Conservation (phyloP, 73 alveolate genomes). For the Blepharisma stoltei region DNA sequence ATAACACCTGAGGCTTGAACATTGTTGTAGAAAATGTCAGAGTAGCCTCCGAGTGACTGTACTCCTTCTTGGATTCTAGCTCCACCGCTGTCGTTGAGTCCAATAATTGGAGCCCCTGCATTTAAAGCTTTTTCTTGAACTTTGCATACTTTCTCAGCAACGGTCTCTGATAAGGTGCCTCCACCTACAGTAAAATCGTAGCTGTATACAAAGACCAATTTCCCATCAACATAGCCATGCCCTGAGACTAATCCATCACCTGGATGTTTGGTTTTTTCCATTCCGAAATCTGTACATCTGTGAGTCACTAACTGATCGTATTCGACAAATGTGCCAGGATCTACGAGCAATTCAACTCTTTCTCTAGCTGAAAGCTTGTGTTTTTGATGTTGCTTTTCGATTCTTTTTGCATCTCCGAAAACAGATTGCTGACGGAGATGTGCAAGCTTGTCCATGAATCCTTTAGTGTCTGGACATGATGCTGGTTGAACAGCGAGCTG, state of each 20-base stretch:
- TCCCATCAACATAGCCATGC: conserved; percentile 61
- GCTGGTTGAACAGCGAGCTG: too few relatives aligned
- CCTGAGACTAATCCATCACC: conserved; percentile 73
- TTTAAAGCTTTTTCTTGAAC: conserved; percentile 58
- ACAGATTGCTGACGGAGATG: conserved; percentile 38
- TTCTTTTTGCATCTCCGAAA: conserved; percentile 56
- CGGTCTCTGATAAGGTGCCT: conserved; percentile 64
- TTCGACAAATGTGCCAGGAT: conserved; percentile 53
- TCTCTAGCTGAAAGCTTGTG: conserved; percentile 70
- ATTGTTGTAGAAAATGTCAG: conserved; percentile 59
- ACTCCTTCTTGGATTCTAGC: conserved; percentile 75
- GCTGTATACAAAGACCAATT: conserved; percentile 44
- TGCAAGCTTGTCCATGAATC: conserved; percentile 38
- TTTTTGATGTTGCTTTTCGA: conserved; percentile 42
- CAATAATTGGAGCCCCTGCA: conserved; percentile 66
- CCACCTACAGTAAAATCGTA: conserved; percentile 69
- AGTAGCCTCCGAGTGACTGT: conserved; percentile 64
- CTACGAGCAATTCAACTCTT: conserved; percentile 54
- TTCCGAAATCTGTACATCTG: conserved; percentile 66
- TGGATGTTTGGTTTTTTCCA: conserved; percentile 54
- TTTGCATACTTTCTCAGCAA: conserved; percentile 62
- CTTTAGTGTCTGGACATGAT: too few relatives aligned
- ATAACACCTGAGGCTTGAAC: conserved; percentile 67
- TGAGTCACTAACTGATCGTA: conserved; percentile 59
- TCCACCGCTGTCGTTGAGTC: conserved; percentile 67